Conservation (phyloP, 192 early-diverging fungal species). For the Gamsiella multidivaricata region DNA sequence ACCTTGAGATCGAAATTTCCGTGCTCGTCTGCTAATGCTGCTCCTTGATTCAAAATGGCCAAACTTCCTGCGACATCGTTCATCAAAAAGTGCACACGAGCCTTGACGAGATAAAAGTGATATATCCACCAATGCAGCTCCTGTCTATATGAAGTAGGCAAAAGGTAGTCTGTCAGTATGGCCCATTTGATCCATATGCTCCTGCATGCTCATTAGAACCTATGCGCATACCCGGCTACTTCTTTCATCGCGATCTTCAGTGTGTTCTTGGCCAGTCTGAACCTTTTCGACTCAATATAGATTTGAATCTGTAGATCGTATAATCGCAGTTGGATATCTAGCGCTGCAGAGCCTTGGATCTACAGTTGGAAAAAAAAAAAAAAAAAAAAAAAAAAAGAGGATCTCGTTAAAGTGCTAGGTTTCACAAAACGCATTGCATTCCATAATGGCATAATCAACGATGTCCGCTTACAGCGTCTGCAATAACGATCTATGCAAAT, state of each 20-base stretch:
- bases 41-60: constrained; percentile 28
- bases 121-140: constrained; percentile 38
- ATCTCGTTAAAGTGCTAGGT: neutral
- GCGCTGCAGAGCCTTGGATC: constrained; percentile 34
- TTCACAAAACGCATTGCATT: too few relatives aligned
- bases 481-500: constrained; percentile 31
- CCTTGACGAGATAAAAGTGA: constrained; percentile 40
- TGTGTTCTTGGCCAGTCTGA: constrained; percentile 34
- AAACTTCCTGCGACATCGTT: constrained; percentile 39
- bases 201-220: neutral
- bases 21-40: constrained; percentile 19
- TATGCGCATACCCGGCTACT: constrained; percentile 27
- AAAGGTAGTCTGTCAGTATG: too few relatives aligned
- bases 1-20: constrained; percentile 51
- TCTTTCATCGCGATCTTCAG: constrained; percentile 18
- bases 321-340: constrained; percentile 35
- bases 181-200: too few relatives aligned
- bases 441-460: too few relatives aligned
- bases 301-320: constrained; percentile 42
- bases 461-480: constrained; percentile 4
- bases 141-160: too few relatives aligned
- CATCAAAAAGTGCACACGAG: constrained; percentile 26
- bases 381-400: neutral
- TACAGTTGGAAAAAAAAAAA: neutral
- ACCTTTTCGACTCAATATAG: constrained; percentile 25